Evolutionary conservation across 2,329 filamentous ascomycete genomes (phyloP), one percentile per base, ranked within the genome.

Genomic region (Gaeumannomyces sp.): DNA sequence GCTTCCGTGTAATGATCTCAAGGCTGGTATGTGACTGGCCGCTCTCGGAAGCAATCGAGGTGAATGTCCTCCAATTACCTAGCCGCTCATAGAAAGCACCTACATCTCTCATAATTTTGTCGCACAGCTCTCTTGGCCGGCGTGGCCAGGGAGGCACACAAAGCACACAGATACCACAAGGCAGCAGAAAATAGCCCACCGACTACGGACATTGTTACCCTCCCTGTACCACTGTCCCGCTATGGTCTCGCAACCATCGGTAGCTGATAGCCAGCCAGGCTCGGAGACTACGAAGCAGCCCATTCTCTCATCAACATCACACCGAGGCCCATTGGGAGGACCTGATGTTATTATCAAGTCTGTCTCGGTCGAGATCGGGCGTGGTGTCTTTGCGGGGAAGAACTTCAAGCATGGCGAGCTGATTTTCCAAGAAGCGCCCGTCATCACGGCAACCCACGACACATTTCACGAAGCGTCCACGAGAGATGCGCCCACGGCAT

Each of bases 361-460:
- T 19, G 38, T 59, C 33, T 64, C 62, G 8, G 33, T 2, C n/a
- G 45, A 61, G 22, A 63, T 75, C 7, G 73, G 73, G 60, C 72
- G 72, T 60, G 72, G 73, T 60, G 69, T 75, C 61, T 74, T 71
- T 62, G 73, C 74, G 8, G 65, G 69, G n/a, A 68, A 69, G 25
- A 61, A 68, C 64, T 68, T 72, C 35, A 33, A 33, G 4, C 61
- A 65, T 16, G 69, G 68, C 28, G 71, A 74, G 33, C 66, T 68
- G 59, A 67, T 75, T 62, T 73, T 72, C 63, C 64, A 69, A 61
- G 74, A 75, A 59, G 61, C 67, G 61, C 62, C 70, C 64, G 60
- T 62, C 67, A 60, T 70, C 69, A 65, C 69, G 35, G 64, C 72
- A 64, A 66, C 65, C 58, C 64, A 71, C 64, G 67, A 70, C 35